Percentiles rank a stretch among this genome's conserved stretches.
These are phyloP conservation scores for Lachnellula willkommii DNA, from an alignment of 2,329 filamentous ascomycete species.

Conservation along the genomic window DNA sequence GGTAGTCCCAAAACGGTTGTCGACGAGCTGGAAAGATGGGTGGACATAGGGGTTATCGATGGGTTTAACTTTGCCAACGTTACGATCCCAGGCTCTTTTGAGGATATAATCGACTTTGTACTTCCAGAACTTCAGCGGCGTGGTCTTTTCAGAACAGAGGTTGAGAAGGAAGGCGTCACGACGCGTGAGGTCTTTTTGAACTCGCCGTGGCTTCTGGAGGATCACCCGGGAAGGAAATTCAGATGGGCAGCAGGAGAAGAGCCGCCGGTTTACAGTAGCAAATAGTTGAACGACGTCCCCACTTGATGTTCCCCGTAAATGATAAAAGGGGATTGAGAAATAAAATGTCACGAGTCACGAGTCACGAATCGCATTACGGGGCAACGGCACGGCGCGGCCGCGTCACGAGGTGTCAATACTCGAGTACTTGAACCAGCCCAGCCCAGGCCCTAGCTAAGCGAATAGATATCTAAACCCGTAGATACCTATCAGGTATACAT, in stretches of 20 bases:
- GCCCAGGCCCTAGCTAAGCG: too few relatives aligned
- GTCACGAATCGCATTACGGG: too few relatives aligned
- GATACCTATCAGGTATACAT: too few relatives aligned
- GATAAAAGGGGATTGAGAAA: too few relatives aligned
- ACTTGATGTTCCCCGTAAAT: too few relatives aligned
- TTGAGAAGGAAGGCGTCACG: constrained; percentile 22
- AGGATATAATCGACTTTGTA: constrained; percentile 60
- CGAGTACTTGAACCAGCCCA: too few relatives aligned
- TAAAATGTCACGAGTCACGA: too few relatives aligned
- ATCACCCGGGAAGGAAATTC: constrained; percentile 18
- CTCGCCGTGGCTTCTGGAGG: constrained; percentile 9
- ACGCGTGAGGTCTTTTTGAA: constrained; percentile 14
- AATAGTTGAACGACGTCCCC: too few relatives aligned
- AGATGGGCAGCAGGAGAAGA: constrained; percentile 4
- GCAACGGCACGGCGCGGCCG: too few relatives aligned
- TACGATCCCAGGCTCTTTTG: constrained; percentile 56
- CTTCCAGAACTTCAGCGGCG: constrained; percentile 56
- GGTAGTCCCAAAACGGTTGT: constrained; percentile 10
- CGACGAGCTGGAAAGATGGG: constrained; percentile 12
- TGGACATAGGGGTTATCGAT: constrained; percentile 10
- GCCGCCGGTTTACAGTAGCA: neutral
- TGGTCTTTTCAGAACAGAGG: constrained; percentile 51
- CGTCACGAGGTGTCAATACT: too few relatives aligned
- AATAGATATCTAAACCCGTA: too few relatives aligned
- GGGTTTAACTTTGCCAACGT: constrained; percentile 37